Evolutionary conservation across 176 grass and related monocot species (phyloP).

Genomic region (Calamus simplicifolius): DNA sequence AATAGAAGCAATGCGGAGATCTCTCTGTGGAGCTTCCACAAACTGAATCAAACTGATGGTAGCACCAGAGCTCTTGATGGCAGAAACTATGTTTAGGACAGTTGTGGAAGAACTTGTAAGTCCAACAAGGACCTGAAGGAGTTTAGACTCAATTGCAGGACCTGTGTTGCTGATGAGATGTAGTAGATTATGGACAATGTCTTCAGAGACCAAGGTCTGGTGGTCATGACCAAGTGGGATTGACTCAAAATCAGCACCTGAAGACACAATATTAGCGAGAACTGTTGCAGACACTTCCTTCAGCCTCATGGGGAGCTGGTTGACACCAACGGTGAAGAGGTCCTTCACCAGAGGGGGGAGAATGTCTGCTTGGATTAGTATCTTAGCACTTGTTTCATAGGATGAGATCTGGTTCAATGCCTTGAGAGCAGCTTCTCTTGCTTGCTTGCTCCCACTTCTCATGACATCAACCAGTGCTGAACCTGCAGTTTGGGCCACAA

Average conservation of each 20-base stretch:
- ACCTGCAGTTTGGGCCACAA: conserved; percentile 57
- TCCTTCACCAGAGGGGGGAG: conserved; percentile 47
- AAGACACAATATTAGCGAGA: conserved; percentile 58
- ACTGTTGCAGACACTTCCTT: conserved; percentile 55
- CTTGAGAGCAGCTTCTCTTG: conserved; percentile 62
- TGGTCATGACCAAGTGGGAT: conserved; percentile 33
- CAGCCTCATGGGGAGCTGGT: conserved; percentile 54
- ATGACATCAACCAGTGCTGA: conserved; percentile 43
- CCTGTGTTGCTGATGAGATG: conserved; percentile 70
- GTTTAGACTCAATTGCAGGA: conserved; percentile 60
- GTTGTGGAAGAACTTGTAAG: conserved; percentile 37
- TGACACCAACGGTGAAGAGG: conserved; percentile 37
- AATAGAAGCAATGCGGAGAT: conserved; percentile 45
- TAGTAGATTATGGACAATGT: conserved; percentile 53
- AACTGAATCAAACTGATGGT: conserved; percentile 66
- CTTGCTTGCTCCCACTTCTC: conserved; percentile 42
- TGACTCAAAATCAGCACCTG: conserved; percentile 39
- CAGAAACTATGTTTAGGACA: conserved; percentile 42
- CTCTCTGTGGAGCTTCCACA: conserved; percentile 52
- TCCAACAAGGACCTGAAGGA: conserved; percentile 44
- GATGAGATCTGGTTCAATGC: conserved; percentile 57
- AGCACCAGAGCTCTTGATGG: conserved; percentile 63
- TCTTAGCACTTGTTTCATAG: conserved; percentile 46
- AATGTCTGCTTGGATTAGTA: conserved; percentile 51
- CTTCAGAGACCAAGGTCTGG: conserved; percentile 56